Percentiles rank a stretch among this genome's conserved stretches.
These are phyloP conservation scores for Moniliella sp. DNA, from an alignment of 1,284 basidiomycete species.

Conservation along the genomic window DNA sequence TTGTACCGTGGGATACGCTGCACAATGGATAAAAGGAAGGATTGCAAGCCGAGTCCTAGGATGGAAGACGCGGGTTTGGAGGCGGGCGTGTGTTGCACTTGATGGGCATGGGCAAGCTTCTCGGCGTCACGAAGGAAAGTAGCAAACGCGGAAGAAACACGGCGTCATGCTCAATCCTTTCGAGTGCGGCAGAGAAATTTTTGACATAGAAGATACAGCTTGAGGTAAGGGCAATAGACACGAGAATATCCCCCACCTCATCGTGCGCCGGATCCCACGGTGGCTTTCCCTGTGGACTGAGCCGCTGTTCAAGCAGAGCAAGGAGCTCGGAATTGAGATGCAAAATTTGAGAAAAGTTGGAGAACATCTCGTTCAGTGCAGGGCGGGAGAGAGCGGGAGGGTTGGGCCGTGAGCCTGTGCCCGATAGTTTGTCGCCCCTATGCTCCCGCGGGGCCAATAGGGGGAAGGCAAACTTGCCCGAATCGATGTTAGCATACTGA, in stretches of 20 bases:
- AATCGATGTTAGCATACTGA: no score
- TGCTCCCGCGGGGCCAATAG: no score
- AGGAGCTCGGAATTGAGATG: conserved; percentile 63
- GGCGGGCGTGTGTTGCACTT: no score
- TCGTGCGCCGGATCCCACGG: conserved; percentile 18
- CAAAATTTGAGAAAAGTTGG: conserved; percentile 75
- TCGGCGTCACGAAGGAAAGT: conserved; percentile 22
- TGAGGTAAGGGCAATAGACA: conserved; percentile 24
- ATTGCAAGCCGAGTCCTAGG: conserved; percentile 25
- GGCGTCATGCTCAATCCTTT: conserved; percentile 24
- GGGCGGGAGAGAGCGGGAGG: no score
- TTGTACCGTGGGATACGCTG: conserved; percentile 31
- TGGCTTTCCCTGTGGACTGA: no score
- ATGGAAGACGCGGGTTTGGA: conserved; percentile 2
- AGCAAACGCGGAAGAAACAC: conserved; percentile 17
- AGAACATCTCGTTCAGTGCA: conserved; percentile 59
- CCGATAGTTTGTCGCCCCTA: no score
- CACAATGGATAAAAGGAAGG: conserved; percentile 27
- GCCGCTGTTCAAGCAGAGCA: conserved; percentile 38
- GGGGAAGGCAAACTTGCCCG: no score
- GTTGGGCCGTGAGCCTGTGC: no score
- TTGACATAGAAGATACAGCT: no score
- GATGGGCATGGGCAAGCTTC: neutral
- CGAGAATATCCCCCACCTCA: conserved; percentile 23
- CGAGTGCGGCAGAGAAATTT: conserved; percentile 26